Evolutionary conservation across 2,329 filamentous ascomycete genomes (phyloP), one percentile per base, ranked within the genome.

Genomic region (Colletotrichum sp.): DNA sequence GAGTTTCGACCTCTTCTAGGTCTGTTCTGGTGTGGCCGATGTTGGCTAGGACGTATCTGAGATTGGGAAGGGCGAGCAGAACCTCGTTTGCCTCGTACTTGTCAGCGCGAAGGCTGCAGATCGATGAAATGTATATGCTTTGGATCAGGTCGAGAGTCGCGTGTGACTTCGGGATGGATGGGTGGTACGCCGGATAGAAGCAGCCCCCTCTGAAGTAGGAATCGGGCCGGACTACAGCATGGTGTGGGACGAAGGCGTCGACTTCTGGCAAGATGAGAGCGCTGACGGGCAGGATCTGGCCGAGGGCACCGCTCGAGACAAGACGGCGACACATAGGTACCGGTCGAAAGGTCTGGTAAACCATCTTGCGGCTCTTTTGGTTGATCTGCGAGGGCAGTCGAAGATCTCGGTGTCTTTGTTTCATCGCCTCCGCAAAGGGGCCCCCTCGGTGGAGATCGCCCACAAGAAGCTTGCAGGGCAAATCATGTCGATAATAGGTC

Each of bases 201-300:
- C 2, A n/a, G 18, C 5, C 18, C 5, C 5, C 9, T 7, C 9
- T 12, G 16, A 9, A 8, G 2, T 2, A 18, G 2, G 4, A 10
- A 3, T 43, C 38, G 38, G 18, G 5, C 38, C 5, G 38, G 38
- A 4, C 2, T 2, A 1, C 38, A 43, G 38, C 18, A 43, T n/a
- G 18, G 38, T 6, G 3, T 2, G 38, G n/a, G 43, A 7, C 1
- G 43, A 52, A 52, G 43, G n/a, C 2, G n/a, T 52, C 43, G 43
- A 52, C n/a, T 52, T 21, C 43, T 21, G 43, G 43, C 6, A 52
- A 4, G n/a, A 52, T 21, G n/a, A 52, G 43, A 52, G 43, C 6
- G 2, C n/a, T 13, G n/a, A 5, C 43, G n/a, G n/a, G 43, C 43
- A 48, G 43, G 5, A 48, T 48, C 9, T 9, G 38, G 18, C 18